Base-by-base conservation (phyloP, 108 stramenopile species). In the Discostella pseudostelligera region DNA sequence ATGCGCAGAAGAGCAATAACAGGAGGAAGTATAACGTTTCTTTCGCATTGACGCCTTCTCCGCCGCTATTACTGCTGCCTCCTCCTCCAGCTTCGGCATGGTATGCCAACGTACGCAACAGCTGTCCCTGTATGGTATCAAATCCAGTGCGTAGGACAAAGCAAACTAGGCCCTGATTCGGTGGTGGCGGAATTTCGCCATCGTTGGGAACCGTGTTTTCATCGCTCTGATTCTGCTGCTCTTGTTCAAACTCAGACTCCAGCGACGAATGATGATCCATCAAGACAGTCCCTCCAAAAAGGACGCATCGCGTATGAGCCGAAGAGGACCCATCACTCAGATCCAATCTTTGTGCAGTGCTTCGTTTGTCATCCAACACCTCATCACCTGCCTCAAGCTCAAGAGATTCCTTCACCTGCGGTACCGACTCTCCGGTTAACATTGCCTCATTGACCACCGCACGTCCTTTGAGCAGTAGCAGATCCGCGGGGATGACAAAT, bases 381-480 rank as follows among this genome's bases (percentile, higher is more conserved):
- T 45, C 29, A 39, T 16, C 51, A 35, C 49, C 9, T 19, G 59
- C 42, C 62, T 68, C 57, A n/a, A 56, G 63, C 48, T 45, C 49
- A 46, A 87, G 59, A 17, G 76, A 53, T 59, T 84, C 92, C 65
- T 97, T 97, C 50, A 95, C 70, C 72, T 99, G 94, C 6, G 97
- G 96, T 4, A 95, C 81, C 25, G 87, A 89, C 81, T 99, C 98
- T 45, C 98, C 98, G 11, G 98, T 99, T 39, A 99, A 68, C 83
- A 97, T 90, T 25, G 98, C 96, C 82, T 99, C 98, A 76, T 97
- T 96, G 12, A 96, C 92, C 13, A 99, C 95, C 17, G 86, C 89
- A 26, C 76, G 72, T 24, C 98, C 98, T 14, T 79, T 59, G 50
- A 99, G 53, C 17, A 99, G 65, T 22, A 99, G 66, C 39, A 96